Conservation (phyloP, 495 filamentous ascomycete species). For the Chaetomium tenue region DNA sequence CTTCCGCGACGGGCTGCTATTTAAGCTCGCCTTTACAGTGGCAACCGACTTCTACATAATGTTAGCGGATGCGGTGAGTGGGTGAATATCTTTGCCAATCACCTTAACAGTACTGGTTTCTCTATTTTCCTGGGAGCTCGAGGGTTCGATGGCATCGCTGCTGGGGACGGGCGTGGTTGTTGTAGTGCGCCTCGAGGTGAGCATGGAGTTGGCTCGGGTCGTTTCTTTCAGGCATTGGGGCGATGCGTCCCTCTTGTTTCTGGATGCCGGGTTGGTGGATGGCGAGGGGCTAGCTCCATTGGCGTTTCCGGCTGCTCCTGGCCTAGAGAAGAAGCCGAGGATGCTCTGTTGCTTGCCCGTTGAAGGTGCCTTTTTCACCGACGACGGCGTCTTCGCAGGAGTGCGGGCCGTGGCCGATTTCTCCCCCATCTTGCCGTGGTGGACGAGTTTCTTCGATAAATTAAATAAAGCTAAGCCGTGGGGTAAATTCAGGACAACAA, state of each 20-base stretch:
- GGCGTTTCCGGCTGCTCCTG: conserved; percentile 42
- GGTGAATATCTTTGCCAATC: conserved; percentile 42
- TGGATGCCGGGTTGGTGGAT: conserved; percentile 24
- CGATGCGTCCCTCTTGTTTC: conserved; percentile 28
- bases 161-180: conserved; percentile 74
- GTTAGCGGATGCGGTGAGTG: conserved; percentile 40
- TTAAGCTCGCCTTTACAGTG: conserved; percentile 24
- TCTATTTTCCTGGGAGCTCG: conserved; percentile 58
- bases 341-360: conserved; percentile 74
- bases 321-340: conserved; percentile 81
- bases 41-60: conserved; percentile 35
- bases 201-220: conserved; percentile 46
- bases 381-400: conserved; percentile 44
- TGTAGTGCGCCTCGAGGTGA: conserved; percentile 37
- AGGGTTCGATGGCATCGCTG: conserved; percentile 63
- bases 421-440: conserved; percentile 32
- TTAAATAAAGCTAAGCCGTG: not conserved
- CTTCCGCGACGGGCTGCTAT: conserved; percentile 63
- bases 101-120: conserved; percentile 46
- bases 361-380: conserved; percentile 43
- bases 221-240: conserved; percentile 47
- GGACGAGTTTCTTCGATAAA: not conserved
- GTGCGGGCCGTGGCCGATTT: conserved; percentile 37
- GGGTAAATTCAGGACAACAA: not conserved
- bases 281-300: conserved; percentile 37